Percentiles rank a stretch among this genome's conserved stretches.
Evolutionary conservation across 208 protist genomes (phyloP).

Genomic region (Trypanosoma avium): DNA sequence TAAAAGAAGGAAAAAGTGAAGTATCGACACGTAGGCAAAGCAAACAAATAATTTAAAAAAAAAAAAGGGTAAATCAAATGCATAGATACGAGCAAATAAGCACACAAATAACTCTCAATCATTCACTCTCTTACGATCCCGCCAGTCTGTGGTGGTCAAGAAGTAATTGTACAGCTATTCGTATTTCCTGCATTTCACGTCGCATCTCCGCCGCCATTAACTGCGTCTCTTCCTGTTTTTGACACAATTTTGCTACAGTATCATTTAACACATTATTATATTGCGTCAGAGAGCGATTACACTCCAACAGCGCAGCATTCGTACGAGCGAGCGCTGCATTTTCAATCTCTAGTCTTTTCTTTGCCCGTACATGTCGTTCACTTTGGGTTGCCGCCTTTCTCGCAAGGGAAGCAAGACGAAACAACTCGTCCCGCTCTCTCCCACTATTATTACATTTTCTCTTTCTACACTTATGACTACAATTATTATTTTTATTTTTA

Average conservation of each 20-base stretch:
- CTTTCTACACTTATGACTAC: background rate
- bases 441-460: no score
- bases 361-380: constrained; percentile 4
- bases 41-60: no score
- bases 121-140: background rate
- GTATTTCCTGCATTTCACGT: constrained; percentile 12
- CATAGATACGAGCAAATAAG: no score
- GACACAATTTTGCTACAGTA: background rate
- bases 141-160: background rate
- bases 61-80: no score
- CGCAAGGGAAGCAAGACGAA: no score
- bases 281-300: constrained; percentile 1
- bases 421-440: no score
- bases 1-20: no score
- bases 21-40: no score
- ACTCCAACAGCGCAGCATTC: constrained; percentile 8
- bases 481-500: background rate
- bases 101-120: background rate
- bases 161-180: constrained; percentile 11
- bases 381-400: background rate
- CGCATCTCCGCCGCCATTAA: background rate
- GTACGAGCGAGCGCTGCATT: background rate
- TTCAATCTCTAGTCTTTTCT: constrained; percentile 3
- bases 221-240: constrained; percentile 5
- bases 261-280: background rate